phyloP scores from a whole-genome alignment of 352 stramenopile species.

The Peronospora tabacina region DNA sequence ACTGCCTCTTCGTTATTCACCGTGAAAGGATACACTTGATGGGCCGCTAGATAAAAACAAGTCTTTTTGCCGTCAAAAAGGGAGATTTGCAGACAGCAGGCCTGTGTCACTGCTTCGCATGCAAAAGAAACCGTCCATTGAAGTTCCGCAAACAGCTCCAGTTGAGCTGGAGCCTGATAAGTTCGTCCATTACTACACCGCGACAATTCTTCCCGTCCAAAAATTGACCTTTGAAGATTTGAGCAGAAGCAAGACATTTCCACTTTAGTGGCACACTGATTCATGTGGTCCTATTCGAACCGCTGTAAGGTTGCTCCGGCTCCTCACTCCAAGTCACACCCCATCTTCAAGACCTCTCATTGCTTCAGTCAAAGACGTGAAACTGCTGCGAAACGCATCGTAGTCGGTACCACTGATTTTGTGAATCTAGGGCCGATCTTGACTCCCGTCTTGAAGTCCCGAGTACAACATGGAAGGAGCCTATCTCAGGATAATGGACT shows the following conservation, averaged over 20 bases:
- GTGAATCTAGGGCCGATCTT: background rate
- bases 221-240: constrained; percentile 11
- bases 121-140: background rate
- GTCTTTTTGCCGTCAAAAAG: too few species aligned
- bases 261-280: background rate
- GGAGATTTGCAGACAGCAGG: constrained; percentile 18
- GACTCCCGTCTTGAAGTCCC: constrained; percentile 4
- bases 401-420: constrained; percentile 2
- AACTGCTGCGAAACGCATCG: constrained; percentile 14
- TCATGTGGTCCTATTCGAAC: constrained; percentile 3
- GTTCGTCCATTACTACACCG: background rate
- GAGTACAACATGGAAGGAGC: background rate
- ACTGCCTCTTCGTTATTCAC: background rate
- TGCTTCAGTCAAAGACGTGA: constrained; percentile 3
- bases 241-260: background rate
- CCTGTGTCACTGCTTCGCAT: background rate
- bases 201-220: constrained; percentile 19
- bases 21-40: constrained; percentile 25
- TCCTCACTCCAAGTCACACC: constrained; percentile 7
- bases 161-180: constrained; percentile 4
- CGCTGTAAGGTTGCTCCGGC: constrained; percentile 10
- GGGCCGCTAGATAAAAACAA: background rate
- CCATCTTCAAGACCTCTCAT: constrained; percentile 6
- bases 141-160: constrained; percentile 10
- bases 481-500: constrained; percentile 18